Base-by-base conservation (phyloP, 1,284 basidiomycete genomes). In the Exobasidium rhododendri region DNA sequence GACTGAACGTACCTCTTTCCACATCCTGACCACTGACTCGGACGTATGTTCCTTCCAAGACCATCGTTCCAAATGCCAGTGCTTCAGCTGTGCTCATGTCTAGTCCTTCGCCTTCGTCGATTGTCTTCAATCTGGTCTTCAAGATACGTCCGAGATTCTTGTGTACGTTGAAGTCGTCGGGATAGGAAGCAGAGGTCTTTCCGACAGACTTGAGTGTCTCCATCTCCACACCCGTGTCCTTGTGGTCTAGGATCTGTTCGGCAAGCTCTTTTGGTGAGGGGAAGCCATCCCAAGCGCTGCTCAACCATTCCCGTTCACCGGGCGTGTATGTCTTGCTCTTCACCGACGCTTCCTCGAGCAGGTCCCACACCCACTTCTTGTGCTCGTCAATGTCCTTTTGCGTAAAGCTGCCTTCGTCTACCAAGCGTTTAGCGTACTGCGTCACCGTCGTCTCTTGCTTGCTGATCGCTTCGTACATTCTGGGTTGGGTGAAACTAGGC, bases 61-160 rank as follows among this genome's bases (percentile, higher is more conserved):
- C 90, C 56, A 98, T 87, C 14, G 92, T 86, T 66, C 94, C 96
- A 76, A 98, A 92, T 0, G 96, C 96, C 59, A 99, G 87, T 0
- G 96, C 92, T 83, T 99, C 96, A 64, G 94, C 94, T n/a, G 96
- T 99, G 17, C 92, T 89, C 93, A 94, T 97, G 82, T 99, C 96
- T 74, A 98, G 96, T 82, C 90, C 90, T 69, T 82, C 84, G 65
- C 94, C 96, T 70, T 96, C 91, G 71, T 91, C 87, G 40, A 97
- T 86, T 1, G 89, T 87, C 85, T 94, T 94, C 44, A 90, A 90
- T 65, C 96, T 89, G 43, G 85, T 88, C 65, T 84, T 81, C 58
- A 99, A 87, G 81, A 99, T 98, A 80, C 96, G 90, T 3, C 88
- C 89, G 59, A 98, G 88, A 83, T 98, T 98, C 73, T 88, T 88